Conservation (phyloP, 495 filamentous ascomycete species). For the Xylaria castorea region DNA sequence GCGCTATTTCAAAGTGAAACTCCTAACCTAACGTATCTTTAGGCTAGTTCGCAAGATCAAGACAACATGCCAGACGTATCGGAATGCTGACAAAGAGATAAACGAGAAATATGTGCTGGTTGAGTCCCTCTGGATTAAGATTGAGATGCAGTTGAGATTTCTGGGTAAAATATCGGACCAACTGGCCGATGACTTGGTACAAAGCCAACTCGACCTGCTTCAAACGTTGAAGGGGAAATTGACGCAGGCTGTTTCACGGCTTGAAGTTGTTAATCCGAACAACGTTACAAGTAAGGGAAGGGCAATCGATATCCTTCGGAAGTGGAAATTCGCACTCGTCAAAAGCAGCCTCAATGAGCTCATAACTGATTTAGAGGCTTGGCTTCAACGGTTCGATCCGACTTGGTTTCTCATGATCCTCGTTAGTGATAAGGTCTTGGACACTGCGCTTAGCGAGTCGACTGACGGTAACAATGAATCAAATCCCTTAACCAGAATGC, state of each 20-base stretch:
- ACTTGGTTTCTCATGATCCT: conserved; percentile 51
- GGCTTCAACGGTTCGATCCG: conserved; percentile 46
- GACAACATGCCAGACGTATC: conserved; percentile 12
- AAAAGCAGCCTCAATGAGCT: conserved; percentile 39
- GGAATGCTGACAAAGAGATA: conserved; percentile 4
- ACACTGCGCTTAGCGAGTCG: conserved; percentile 11
- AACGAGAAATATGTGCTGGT: conserved; percentile 8
- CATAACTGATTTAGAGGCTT: conserved; percentile 47
- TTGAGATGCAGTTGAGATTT: conserved; percentile 14
- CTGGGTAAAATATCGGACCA: conserved; percentile 4
- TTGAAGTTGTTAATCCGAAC: conserved; percentile 4
- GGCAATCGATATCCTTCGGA: conserved; percentile 3
- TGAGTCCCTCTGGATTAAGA: conserved; percentile 12
- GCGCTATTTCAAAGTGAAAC: not conserved
- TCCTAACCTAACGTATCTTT: not conserved
- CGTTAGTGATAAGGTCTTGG: conserved; percentile 32
- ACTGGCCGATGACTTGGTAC: conserved; percentile 17
- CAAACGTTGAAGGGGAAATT: conserved; percentile 13
- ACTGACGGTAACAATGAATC: not conserved
- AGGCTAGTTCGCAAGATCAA: conserved; percentile 13
- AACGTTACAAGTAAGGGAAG: not conserved
- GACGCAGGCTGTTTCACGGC: not conserved
- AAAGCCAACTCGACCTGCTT: conserved; percentile 17
- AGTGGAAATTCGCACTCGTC: conserved; percentile 23
- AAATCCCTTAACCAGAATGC: conserved; percentile 9